Percentiles rank a stretch among this genome's conserved stretches.
Evolutionary conservation across 192 early-diverging fungal species (phyloP).

Genomic region (Umbelopsis ramanniana): DNA sequence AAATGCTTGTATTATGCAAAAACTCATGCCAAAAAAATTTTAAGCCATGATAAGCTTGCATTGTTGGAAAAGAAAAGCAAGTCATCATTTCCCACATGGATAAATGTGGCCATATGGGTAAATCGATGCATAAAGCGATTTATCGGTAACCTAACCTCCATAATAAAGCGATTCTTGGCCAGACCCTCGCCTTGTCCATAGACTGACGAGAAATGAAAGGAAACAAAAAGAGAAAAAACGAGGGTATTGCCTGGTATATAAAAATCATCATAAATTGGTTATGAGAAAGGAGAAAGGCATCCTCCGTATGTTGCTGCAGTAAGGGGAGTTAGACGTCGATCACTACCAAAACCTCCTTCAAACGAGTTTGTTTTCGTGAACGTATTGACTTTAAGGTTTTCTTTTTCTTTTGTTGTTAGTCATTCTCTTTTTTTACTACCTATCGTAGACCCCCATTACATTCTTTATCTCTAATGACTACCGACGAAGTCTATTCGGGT

Average conservation of each 20-base stretch:
- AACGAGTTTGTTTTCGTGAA: slow-evolving; percentile 9
- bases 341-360: slow-evolving; percentile 19
- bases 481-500: neutral
- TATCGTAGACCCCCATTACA: neutral
- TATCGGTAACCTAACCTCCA: no score
- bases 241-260: no score
- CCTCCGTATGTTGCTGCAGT: neutral
- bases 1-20: no score
- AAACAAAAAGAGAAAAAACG: neutral
- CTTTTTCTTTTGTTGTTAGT: neutral
- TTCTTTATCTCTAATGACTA: neutral
- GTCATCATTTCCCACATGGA: no score
- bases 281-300: neutral
- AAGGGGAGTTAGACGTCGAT: slow-evolving; percentile 12
- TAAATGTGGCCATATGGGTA: no score
- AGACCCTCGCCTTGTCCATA: no score
- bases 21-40: no score
- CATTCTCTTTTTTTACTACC: slow-evolving; percentile 1
- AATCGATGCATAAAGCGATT: no score
- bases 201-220: neutral
- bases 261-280: no score
- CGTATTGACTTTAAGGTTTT: neutral
- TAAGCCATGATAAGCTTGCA: no score
- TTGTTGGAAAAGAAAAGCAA: no score
- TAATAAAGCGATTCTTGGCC: no score